Base-by-base conservation (phyloP, 805 yeast species). In the Nakazawaea holstii region DNA sequence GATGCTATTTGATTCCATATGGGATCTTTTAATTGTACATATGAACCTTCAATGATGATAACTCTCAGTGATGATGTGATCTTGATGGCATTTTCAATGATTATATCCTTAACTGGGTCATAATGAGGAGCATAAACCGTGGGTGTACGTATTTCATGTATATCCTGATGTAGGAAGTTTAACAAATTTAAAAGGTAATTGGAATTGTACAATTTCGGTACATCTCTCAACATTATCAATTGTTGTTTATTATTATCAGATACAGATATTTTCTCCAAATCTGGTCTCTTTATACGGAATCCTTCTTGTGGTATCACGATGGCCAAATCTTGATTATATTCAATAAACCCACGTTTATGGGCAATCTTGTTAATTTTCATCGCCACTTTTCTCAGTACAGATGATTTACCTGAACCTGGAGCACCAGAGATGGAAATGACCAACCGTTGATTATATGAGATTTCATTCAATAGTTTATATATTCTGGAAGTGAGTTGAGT, bases 401-500 rank as follows among this genome's bases (percentile, higher is more conserved):
- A 64, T 11, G 72, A 57, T 52, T 70, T 71, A n/a, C 75, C 75
- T 14, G 71, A 62, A 26, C 75, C 75, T 27, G 76, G 76, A 8
- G 67, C 57, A 8, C 76, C 76, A 6, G 71, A 68, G 9, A 71
- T 45, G 3, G 70, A 65, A 29, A 71, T 59, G 3, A 70, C 37
- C 28, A 59, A 52, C 42, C 70, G 27, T 27, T 47, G 50, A 28
- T 47, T 42, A 31, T 42, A 47, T 6, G 46, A 46, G 15, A 42
- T 38, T 31, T 47, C 50, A 38, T 47, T 47, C 13, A 47, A 26
- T 11, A 41, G 20, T 28, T 41, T 42, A 24, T 30, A 42, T 17
- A 47, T 40, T 17, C 50, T 15, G 6, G 42, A 27, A 9, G 46
- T 42, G n/a, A 47, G 36, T 35, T 47, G 50, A 6, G 41, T 33